Evolutionary conservation across 129 eudicot species (phyloP).

Genomic region (Apium graveolens): DNA sequence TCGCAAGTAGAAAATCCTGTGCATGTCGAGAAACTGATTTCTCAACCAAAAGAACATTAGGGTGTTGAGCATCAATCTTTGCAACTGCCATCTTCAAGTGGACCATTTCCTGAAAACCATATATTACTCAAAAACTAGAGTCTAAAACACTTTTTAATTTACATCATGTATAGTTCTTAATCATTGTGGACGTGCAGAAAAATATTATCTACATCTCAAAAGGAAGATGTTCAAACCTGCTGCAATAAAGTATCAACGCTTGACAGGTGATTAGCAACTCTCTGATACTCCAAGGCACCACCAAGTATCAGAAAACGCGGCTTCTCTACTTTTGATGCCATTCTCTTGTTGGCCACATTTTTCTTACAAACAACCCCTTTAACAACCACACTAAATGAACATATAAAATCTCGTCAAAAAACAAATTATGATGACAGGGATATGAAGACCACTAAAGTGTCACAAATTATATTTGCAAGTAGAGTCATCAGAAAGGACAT

Average conservation of each 20-base stretch:
- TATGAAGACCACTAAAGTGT: background rate
- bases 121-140: background rate
- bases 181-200: background rate
- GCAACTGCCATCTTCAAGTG: conserved; percentile 65
- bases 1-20: conserved; percentile 54
- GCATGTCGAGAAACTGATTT: conserved; percentile 60
- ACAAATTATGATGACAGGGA: background rate
- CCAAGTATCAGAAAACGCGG: conserved; percentile 53
- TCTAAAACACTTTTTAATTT: background rate
- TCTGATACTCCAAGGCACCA: conserved; percentile 61
- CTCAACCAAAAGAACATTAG: conserved; percentile 51
- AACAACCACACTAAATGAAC: conserved; percentile 33
- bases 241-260: conserved; percentile 54
- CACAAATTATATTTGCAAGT: too few species aligned
- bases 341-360: conserved; percentile 58
- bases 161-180: background rate
- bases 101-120: conserved; percentile 48
- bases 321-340: conserved; percentile 45
- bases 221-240: conserved; percentile 35
- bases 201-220: background rate
- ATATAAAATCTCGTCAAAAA: conserved; percentile 13
- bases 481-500: background rate
- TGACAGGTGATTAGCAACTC: conserved; percentile 53
- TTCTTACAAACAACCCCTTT: conserved; percentile 64
- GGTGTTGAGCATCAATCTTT: conserved; percentile 49